These are phyloP conservation scores for Cyberlindnera mycetangii DNA, from an alignment of 805 yeast genomes.

Conservation along the genomic window DNA sequence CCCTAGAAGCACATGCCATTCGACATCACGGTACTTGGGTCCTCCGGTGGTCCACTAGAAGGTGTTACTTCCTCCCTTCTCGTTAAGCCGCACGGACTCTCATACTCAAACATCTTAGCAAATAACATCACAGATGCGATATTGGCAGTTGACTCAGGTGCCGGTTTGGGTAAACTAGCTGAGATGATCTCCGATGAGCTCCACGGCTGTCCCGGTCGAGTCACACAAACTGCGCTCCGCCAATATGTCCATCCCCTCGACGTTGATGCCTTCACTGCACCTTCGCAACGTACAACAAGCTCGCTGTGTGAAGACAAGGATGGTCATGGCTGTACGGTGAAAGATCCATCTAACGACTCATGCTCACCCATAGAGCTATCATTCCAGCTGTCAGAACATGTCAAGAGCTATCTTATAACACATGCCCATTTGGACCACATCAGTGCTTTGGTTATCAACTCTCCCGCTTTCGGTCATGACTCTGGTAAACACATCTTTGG, in stretches of 20 bases:
- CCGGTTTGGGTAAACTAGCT: conserved; percentile 57
- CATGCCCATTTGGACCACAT: conserved; percentile 89
- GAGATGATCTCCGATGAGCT: conserved; percentile 33
- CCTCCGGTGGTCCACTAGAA: conserved; percentile 84
- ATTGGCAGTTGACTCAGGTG: conserved; percentile 76
- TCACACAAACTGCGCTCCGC: conserved; percentile 12
- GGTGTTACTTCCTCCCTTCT: conserved; percentile 65
- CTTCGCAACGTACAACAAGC: not conserved
- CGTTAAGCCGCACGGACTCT: conserved; percentile 49
- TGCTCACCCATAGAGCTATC: conserved; percentile 32
- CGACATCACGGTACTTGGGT: conserved; percentile 68
- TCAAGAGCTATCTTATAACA: conserved; percentile 54
- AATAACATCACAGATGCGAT: conserved; percentile 34
- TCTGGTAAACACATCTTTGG: conserved; percentile 51
- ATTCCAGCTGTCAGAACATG: conserved; percentile 32
- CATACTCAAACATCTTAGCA: conserved; percentile 38
- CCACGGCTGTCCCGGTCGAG: conserved; percentile 5
- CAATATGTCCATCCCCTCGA: conserved; percentile 8
- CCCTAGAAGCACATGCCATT: conserved; percentile 30
- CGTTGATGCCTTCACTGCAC: conserved; percentile 7
- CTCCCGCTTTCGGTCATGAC: conserved; percentile 47
- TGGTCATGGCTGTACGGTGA: not conserved
- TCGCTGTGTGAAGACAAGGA: not conserved
- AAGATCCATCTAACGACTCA: not conserved
- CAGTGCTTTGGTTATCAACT: conserved; percentile 62